Percentiles rank a stretch among this genome's conserved stretches.
Conservation (phyloP, 2,329 filamentous ascomycete genomes). For the Verticillium albo-atrum region DNA sequence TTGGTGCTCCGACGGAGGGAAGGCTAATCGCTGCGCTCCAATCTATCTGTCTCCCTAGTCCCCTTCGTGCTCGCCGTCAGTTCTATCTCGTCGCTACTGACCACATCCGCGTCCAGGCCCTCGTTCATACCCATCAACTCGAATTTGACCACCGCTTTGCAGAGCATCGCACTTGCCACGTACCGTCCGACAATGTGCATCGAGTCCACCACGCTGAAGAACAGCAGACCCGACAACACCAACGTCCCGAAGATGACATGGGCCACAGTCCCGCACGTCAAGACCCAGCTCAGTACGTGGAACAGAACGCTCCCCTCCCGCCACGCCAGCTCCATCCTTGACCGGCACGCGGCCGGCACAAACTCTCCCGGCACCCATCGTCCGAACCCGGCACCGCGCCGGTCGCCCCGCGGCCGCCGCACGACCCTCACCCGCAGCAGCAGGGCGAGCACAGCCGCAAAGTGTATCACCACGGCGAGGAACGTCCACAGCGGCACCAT, state of each 20-base stretch:
- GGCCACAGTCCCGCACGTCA: conserved; percentile 13
- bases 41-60: too few species aligned
- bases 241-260: conserved; percentile 19
- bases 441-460: conserved; percentile 11
- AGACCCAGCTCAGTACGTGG: conserved; percentile 12
- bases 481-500: conserved; percentile 19
- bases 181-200: too few species aligned
- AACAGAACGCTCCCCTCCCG: conserved; percentile 10
- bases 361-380: conserved; percentile 13
- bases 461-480: conserved; percentile 15
- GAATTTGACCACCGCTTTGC: too few species aligned
- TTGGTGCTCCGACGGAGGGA: too few species aligned
- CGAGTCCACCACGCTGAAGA: neutral
- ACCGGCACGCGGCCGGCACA: conserved; percentile 14
- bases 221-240: conserved; percentile 18
- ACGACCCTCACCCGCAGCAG: conserved; percentile 10
- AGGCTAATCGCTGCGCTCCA: too few species aligned
- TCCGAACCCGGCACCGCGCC: neutral
- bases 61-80: too few species aligned
- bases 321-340: conserved; percentile 9
- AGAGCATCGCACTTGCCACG: too few species aligned
- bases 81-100: too few species aligned
- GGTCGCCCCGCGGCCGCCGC: neutral
- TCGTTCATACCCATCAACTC: too few species aligned
- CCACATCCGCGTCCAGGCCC: too few species aligned